Evolutionary conservation across 148 eudicot species (phyloP).

Genomic region (Chenopodium quinoa): DNA sequence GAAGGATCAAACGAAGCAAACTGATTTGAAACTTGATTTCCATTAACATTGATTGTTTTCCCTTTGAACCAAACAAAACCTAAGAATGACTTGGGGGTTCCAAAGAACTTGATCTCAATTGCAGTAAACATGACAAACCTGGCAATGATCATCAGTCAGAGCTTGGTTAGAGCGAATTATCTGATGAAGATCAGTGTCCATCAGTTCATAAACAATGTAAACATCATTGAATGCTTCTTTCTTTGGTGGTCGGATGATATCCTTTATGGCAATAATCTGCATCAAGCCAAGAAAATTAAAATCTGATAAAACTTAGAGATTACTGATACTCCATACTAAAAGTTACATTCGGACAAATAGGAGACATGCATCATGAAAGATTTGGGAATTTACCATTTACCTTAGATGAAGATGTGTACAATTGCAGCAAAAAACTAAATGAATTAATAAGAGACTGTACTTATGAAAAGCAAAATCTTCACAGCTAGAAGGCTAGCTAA

Average conservation of each 20-base stretch:
- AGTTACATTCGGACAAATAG: neutral
- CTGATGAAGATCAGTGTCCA: constrained; percentile 87
- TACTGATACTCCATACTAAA: neutral
- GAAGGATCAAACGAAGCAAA: neutral
- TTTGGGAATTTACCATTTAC: neutral
- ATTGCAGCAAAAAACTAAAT: neutral
- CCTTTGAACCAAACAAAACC: neutral
- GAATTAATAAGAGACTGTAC: neutral
- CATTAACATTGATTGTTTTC: neutral
- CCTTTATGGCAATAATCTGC: constrained; percentile 65
- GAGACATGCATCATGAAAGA: no score
- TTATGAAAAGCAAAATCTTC: neutral
- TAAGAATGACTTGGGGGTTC: neutral
- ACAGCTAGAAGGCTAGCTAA: neutral
- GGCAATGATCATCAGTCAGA: constrained; percentile 59
- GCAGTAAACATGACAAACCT: constrained; percentile 35
- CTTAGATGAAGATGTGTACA: neutral
- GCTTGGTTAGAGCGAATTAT: constrained; percentile 65
- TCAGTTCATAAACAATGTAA: constrained; percentile 69
- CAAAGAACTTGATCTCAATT: neutral
- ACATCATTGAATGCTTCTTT: constrained; percentile 63
- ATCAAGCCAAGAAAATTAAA: constrained; percentile 6
- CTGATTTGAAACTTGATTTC: neutral
- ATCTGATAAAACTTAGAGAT: neutral
- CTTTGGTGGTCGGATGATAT: constrained; percentile 62